Evolutionary conservation across 1,139 yeast species (phyloP), one percentile per base, ranked within the genome.

Genomic region (Hansenula sp.): DNA sequence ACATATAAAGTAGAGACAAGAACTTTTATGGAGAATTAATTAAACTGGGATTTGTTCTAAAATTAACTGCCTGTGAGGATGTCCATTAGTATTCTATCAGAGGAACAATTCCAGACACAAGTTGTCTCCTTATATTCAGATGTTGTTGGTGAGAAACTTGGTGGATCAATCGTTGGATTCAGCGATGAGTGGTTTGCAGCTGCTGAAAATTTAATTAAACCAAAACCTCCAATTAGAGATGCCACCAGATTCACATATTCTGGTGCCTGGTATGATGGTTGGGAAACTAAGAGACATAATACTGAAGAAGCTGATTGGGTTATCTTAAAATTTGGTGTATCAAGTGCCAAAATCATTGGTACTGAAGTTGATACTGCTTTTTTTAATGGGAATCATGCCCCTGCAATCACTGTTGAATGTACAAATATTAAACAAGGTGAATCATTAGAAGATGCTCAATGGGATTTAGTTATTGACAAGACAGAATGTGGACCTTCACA

Each of bases 191-290:
- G 95, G 94, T 90, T 90, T 65, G 97, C 97, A 1, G 90, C 79
- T 37, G 97, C 97, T n/a, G 77, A 73, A 36, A 90, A 90, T 65
- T 73, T 90, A 56, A 81, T 88, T 61, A 81, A 85, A 57, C 90
- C 96, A 29, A 73, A 73, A 40, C 72, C 80, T 8, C 95, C 97
- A 5, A 75, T 87, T 43, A 72, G 94, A 56, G 95, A 87, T 56
- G 83, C 86, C 19, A 82, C 89, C 17, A 71, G 75, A 54, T 90
- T 87, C 64, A 78, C 84, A 5, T 83, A 77, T 48, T 77, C 90
- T 5, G 97, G 97, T 40, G 96, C 96, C 6, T 89, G 97, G 96
- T 90, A 86, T 59, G 97, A 90, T 54, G 97, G 97, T 14, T 90
- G 97, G 97, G 97, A 90, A 64, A 89, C 97, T 19, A 75, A 97